Evolutionary conservation across 208 protist species (phyloP), one percentile per base, ranked within the genome.

Genomic region (Wallacemonas rigidus): DNA sequence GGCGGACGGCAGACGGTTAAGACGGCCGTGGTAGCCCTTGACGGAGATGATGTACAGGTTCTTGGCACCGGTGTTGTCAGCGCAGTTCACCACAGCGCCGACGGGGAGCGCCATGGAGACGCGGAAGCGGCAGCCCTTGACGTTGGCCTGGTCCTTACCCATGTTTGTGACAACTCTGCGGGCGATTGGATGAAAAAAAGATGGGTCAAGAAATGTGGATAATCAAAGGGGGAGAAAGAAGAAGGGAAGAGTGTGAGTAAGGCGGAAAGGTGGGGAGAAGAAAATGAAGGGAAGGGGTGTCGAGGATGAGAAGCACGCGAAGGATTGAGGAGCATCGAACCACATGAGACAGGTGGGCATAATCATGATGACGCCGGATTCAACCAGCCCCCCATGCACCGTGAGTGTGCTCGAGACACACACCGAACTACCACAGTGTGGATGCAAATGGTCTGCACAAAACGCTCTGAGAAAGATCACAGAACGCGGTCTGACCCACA

Each of bases 21-120:
- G 94, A 72, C 98, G 92, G 73, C 98, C 99, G 77, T 99, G 95
- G 80, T 98, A 96, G 61, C 97, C 96, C 83, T 98, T 98, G 54
- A 99, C 98, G 76, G 99, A 90, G 81, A 99, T 99, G 81, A 99
- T 88, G 91, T 99, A 99, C 68, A 99, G 89, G 89, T 99, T 99
- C 94, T 99, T 99, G 75, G 99, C 99, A 55, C 99, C 99, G 61
- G 98, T 99, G 98, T 99, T 99, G 89, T 99, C 99, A 67, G 98
- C 98, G 86, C 99, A 99, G 95, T 99, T 99, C 72, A 99, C 98
- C 45, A 99, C 95, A 35, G 99, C 98, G 69, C 90, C 98, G 57
- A 99, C 98, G 82, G 99, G 99, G 56, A 99, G 97, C 93, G 95
- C 99, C 62, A 99, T 87, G 74, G 99, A 96, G 60, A 99, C 98